Base-by-base conservation (phyloP, 306 rosid genomes). In the Acacia acuminata region DNA sequence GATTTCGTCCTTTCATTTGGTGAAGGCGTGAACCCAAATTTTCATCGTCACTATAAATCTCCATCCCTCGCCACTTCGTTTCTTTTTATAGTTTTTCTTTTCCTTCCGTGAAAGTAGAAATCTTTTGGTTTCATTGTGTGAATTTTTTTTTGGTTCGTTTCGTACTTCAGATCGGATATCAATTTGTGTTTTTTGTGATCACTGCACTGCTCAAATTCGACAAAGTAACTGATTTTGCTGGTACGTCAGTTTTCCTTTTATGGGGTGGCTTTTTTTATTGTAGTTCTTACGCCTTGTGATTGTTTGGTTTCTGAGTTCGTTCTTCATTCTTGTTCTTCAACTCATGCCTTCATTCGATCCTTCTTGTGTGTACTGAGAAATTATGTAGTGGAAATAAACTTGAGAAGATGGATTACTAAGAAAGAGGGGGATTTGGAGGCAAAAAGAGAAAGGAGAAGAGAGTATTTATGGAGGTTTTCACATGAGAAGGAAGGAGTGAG, bases 201-300 rank as follows among this genome's bases (percentile, higher is more conserved):
- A 96, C 99, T 50, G 99, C 99, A 70, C 92, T 96, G 73, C 93
- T 96, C 85, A 92, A 88, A 86, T 92, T 96, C 77, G 99, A 96
- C 63, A 96, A 94, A 84, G 86, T 96, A 86, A 96, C 99, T 79
- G 99, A 96, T 88, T 96, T 94, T 75, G 99, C 99, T 0, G 99
- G 99, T 96, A 90, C 53, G 32, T 14, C 51, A 14, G 16, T 42
- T 30, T 19, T 36, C 15, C 8, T 27, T 44, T 34, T 77, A 53
- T 58, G 13, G 32, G 1, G 32, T 60, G 44, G 11, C 38, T 63
- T 48, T 80, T 30, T 43, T 15, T 4, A 22, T 64, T 30, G 56
- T 36, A 22, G 43, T 44, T 48, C 50, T 63, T 14, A 12, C 60
- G 11, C 63, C 63, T 75, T 36, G 51, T 68, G 15, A 20, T n/a